These are phyloP conservation scores for Papiliotrema flavescens DNA, from an alignment of 1,284 basidiomycete genomes.

Conservation along the genomic window DNA sequence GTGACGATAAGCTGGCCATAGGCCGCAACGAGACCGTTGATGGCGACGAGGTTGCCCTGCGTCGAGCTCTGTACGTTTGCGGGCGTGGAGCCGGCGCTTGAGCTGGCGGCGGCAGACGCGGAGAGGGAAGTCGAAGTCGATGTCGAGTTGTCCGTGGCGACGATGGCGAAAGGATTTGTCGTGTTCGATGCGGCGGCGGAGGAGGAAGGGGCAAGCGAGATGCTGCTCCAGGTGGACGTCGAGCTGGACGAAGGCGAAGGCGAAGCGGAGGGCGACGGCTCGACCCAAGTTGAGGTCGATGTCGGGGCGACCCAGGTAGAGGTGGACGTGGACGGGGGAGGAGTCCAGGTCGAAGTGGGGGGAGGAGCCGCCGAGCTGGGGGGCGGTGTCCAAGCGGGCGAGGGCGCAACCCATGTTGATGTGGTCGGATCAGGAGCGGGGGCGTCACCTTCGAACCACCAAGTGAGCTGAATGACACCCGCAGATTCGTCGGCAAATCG, in stretches of 20 bases:
- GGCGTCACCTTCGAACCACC: slow-evolving; percentile 44
- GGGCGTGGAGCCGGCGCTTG: neutral
- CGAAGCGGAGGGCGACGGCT: slow-evolving; percentile 1
- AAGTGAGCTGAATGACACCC: slow-evolving; percentile 50
- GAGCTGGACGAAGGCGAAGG: slow-evolving; percentile 6
- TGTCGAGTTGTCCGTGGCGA: neutral
- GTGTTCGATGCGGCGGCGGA: slow-evolving; percentile 1
- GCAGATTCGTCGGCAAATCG: slow-evolving; percentile 45
- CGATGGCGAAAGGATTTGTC: slow-evolving; percentile 3
- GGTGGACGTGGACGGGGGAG: slow-evolving; percentile 8
- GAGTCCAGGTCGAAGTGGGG: slow-evolving; percentile 2
- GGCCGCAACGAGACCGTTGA: slow-evolving; percentile 16
- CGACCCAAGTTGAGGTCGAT: slow-evolving; percentile 10
- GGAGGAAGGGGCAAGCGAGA: slow-evolving; percentile 2
- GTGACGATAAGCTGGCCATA: slow-evolving; percentile 18
- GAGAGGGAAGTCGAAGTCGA: slow-evolving; percentile 1
- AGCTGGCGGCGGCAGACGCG: slow-evolving; percentile 1
- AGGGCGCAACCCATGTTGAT: slow-evolving; percentile 1
- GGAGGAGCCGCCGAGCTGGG: slow-evolving; percentile 1
- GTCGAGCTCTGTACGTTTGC: neutral
- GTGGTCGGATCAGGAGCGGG: neutral
- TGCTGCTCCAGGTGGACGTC: slow-evolving; percentile 1
- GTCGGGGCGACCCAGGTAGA: slow-evolving; percentile 11
- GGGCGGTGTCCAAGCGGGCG: slow-evolving; percentile 1
- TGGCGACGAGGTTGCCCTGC: slow-evolving; percentile 9